Evolutionary conservation across 495 filamentous ascomycete genomes (phyloP).

Genomic region (Neurospora sp.): DNA sequence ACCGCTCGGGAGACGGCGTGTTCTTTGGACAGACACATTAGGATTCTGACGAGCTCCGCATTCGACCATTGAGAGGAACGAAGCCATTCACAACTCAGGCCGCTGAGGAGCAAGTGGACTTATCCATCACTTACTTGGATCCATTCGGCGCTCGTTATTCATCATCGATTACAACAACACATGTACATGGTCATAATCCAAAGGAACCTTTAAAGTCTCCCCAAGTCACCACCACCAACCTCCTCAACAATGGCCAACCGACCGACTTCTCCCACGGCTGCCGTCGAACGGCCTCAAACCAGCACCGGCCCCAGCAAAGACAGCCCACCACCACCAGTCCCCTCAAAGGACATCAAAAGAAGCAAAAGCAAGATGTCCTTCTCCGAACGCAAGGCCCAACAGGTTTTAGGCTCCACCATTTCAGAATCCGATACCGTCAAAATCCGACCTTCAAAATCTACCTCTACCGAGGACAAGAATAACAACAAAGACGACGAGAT

Average conservation of each 20-base stretch:
- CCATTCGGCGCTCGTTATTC: background rate
- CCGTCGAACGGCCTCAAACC: background rate
- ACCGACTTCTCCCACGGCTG: background rate
- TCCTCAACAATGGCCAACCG: background rate
- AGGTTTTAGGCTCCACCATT: conserved; percentile 14
- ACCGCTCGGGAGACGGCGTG: background rate
- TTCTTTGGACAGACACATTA: background rate
- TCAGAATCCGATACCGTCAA: conserved; percentile 30
- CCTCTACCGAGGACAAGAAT: background rate
- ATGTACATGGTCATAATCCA: background rate
- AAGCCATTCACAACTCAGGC: background rate
- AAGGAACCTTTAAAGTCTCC: background rate
- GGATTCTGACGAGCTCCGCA: background rate
- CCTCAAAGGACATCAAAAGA: background rate
- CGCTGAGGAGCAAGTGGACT: background rate
- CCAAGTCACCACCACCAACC: background rate
- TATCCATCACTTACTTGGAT: background rate
- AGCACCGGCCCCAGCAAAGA: background rate
- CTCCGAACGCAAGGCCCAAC: conserved; percentile 30
- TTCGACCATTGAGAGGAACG: background rate
- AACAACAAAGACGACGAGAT: background rate
- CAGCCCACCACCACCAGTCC: background rate
- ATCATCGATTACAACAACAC: background rate
- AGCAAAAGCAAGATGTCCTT: conserved; percentile 16
- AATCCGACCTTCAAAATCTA: conserved; percentile 16